Conservation (phyloP, 768 basidiomycete species). For the Boletus reticulatus region DNA sequence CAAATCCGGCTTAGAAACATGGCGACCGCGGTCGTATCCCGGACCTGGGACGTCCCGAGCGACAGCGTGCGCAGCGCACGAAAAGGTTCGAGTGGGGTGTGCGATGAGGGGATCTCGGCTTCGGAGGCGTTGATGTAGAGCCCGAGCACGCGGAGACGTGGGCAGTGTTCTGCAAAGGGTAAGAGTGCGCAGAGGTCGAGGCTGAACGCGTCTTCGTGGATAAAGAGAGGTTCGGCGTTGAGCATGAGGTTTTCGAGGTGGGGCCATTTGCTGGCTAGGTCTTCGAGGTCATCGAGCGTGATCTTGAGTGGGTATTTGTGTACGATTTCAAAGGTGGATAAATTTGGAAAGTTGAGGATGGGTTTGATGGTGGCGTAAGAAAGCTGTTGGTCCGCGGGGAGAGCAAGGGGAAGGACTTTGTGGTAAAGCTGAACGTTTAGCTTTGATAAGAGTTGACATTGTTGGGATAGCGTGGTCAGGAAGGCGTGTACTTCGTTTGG, state of each 20-base stretch:
- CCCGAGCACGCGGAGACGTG: constrained; percentile 34
- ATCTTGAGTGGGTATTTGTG: constrained; percentile 34
- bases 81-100: constrained; percentile 17
- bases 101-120: constrained; percentile 12
- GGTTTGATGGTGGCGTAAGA: constrained; percentile 37
- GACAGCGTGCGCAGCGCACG: constrained; percentile 30
- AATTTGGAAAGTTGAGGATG: constrained; percentile 30
- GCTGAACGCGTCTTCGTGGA: constrained; percentile 8
- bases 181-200: constrained; percentile 40
- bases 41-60: constrained; percentile 50
- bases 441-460: constrained; percentile 45
- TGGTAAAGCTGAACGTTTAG: constrained; percentile 40
- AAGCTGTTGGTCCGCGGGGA: constrained; percentile 27
- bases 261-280: constrained; percentile 45
- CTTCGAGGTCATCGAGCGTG: constrained; percentile 42
- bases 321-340: constrained; percentile 33
- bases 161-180: constrained; percentile 41
- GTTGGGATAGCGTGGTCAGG: constrained; percentile 43
- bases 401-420: constrained; percentile 8
- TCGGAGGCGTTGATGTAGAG: constrained; percentile 37
- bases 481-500: constrained; percentile 42
- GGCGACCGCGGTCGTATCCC: constrained; percentile 42
- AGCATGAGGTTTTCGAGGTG: constrained; percentile 42
- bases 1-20: constrained; percentile 54
- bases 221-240: constrained; percentile 45